Percentiles rank a stretch among this genome's conserved stretches.
Evolutionary conservation across 768 basidiomycete genomes (phyloP).

Genomic region (Tylopilus cervinicoccineus): DNA sequence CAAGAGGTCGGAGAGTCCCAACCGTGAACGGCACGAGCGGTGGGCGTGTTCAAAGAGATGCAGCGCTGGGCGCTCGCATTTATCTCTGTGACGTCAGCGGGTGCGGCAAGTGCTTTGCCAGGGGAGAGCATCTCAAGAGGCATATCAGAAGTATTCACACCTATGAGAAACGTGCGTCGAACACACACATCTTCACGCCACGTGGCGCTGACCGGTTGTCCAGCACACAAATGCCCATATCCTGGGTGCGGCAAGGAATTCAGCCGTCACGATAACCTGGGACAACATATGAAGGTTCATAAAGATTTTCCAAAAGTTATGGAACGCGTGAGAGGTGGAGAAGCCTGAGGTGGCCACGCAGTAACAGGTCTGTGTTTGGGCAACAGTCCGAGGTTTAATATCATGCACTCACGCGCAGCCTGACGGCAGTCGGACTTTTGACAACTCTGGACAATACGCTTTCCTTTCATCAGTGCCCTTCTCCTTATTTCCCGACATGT

Average conservation of each 20-base stretch:
- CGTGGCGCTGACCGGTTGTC: slow-evolving; percentile 6
- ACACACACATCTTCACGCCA: slow-evolving; percentile 1
- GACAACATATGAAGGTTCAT: slow-evolving; percentile 86
- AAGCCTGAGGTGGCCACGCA: slow-evolving; percentile 7
- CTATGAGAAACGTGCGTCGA: slow-evolving; percentile 79
- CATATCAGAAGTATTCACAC: slow-evolving; percentile 89
- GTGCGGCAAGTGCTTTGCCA: slow-evolving; percentile 84
- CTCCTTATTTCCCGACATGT: slow-evolving; percentile 26
- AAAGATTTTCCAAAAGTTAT: slow-evolving; percentile 33
- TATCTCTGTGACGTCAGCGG: slow-evolving; percentile 77
- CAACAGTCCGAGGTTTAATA: slow-evolving; percentile 23
- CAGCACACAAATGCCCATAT: slow-evolving; percentile 79
- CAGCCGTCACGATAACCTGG: slow-evolving; percentile 83
- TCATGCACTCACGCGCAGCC: slow-evolving; percentile 9
- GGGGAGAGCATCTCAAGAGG: slow-evolving; percentile 87
- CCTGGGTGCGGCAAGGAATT: slow-evolving; percentile 82
- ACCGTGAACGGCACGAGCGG: slow-evolving; percentile 37
- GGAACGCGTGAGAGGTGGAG: slow-evolving; percentile 24
- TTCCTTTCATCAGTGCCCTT: slow-evolving; percentile 19
- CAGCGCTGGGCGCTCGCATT: slow-evolving; percentile 41
- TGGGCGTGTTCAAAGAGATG: slow-evolving; percentile 32
- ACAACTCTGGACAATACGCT: slow-evolving; percentile 21
- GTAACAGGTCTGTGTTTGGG: slow-evolving; percentile 17
- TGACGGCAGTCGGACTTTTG: slow-evolving; percentile 27
- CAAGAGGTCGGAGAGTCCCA: slow-evolving; percentile 63